Evolutionary conservation across 148 eudicot species (phyloP).

Genomic region (Rhododendron mucronatum): DNA sequence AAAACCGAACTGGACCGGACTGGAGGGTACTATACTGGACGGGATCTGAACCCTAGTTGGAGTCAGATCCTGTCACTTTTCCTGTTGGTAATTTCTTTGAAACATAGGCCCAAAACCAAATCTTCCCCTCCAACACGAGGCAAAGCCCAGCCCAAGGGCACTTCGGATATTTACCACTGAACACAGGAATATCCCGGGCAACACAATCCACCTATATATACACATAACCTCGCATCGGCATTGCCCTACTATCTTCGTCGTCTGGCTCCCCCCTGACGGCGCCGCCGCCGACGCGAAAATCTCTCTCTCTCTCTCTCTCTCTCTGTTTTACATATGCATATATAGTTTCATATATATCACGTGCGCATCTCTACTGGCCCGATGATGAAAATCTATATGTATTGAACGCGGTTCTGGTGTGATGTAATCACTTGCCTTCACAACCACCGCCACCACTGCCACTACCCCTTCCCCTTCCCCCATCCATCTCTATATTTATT

Average conservation of each 20-base stretch:
- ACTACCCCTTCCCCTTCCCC: not conserved
- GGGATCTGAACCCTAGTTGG: too few relatives aligned
- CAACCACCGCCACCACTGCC: not conserved
- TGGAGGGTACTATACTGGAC: too few relatives aligned
- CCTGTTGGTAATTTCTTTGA: not conserved
- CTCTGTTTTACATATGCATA: not conserved
- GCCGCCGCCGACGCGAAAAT: not conserved
- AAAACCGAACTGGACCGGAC: too few relatives aligned
- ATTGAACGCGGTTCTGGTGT: slow-evolving; percentile 4
- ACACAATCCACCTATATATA: not conserved
- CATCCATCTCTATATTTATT: not conserved
- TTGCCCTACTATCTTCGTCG: not conserved
- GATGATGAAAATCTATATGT: slow-evolving; percentile 6
- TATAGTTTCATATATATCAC: not conserved
- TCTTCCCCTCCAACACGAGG: not conserved
- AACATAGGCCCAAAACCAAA: not conserved
- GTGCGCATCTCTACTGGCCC: not conserved
- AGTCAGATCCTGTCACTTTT: too few relatives aligned
- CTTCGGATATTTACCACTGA: not conserved
- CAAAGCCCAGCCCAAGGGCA: not conserved
- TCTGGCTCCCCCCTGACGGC: not conserved
- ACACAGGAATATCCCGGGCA: not conserved
- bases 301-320: not conserved
- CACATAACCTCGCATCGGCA: not conserved
- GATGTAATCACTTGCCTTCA: not conserved